Percentiles rank a stretch among this genome's conserved stretches.
Conservation (phyloP, 139 green algal species). For the Tetratostichococcus sp. region DNA sequence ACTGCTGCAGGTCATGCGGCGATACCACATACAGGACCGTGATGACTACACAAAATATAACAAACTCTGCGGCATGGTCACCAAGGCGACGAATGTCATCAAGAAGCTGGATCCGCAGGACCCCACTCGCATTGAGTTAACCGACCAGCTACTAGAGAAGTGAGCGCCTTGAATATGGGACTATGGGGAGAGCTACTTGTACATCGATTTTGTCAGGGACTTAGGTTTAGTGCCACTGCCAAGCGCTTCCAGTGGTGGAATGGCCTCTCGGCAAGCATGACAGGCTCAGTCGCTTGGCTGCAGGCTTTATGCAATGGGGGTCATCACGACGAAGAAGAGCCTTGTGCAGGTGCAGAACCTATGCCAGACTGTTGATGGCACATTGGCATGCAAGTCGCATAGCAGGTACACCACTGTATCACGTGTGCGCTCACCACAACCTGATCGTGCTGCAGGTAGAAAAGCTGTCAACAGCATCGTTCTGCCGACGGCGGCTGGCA, state of each 20-base stretch:
- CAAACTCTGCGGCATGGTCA: constrained; percentile 84
- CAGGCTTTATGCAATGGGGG: constrained; percentile 89
- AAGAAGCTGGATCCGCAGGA: constrained; percentile 83
- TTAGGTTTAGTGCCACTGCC: too few species aligned
- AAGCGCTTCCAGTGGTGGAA: not conserved
- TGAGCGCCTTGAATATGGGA: too few species aligned
- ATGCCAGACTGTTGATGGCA: too few species aligned
- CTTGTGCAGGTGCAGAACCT: constrained; percentile 89
- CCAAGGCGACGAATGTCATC: constrained; percentile 69
- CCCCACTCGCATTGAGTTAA: constrained; percentile 83
- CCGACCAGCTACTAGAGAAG: constrained; percentile 94
- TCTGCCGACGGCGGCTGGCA: constrained; percentile 86
- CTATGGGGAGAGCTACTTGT: too few species aligned
- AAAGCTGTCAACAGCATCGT: constrained; percentile 83
- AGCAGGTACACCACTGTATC: too few species aligned
- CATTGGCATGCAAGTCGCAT: too few species aligned
- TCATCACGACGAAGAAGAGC: constrained; percentile 89
- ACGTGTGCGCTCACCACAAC: too few species aligned
- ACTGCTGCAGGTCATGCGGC: constrained; percentile 81
- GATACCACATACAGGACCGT: constrained; percentile 94
- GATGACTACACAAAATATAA: constrained; percentile 99
- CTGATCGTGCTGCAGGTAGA: constrained; percentile 57
- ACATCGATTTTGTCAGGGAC: too few species aligned
- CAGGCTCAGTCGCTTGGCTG: not conserved
- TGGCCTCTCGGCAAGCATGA: not conserved